These are phyloP conservation scores for Tilletia horrida DNA, from an alignment of 1,284 basidiomycete species.

Conservation along the genomic window DNA sequence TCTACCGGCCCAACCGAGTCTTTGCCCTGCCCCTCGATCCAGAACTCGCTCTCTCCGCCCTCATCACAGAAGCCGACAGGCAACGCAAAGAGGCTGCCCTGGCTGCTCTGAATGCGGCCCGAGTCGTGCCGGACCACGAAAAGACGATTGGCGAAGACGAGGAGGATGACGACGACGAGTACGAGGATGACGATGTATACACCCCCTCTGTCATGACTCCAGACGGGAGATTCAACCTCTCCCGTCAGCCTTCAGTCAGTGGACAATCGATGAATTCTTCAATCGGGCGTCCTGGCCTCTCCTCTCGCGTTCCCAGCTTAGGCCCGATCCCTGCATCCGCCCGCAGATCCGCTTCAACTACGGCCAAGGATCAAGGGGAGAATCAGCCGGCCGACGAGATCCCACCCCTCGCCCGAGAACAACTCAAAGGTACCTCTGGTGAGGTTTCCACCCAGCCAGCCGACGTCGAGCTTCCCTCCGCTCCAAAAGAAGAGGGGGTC, in stretches of 20 bases:
- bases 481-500: constrained; percentile 19
- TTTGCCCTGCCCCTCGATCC: constrained; percentile 37
- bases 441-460: not conserved
- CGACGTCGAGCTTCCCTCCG: constrained; percentile 28
- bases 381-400: not conserved
- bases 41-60: constrained; percentile 28
- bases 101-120: not conserved
- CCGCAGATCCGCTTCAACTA: constrained; percentile 30
- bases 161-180: constrained; percentile 29
- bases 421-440: constrained; percentile 4
- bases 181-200: constrained; percentile 28
- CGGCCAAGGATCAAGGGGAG: constrained; percentile 27
- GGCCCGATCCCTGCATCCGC: constrained; percentile 24
- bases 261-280: not conserved
- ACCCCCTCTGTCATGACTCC: constrained; percentile 32
- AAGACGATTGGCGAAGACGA: not conserved
- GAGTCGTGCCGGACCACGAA: not conserved
- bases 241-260: constrained; percentile 1
- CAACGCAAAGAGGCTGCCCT: constrained; percentile 21
- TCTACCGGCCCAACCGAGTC: constrained; percentile 41
- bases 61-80: constrained; percentile 22
- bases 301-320: constrained; percentile 28
- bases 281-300: constrained; percentile 25
- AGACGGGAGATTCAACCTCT: constrained; percentile 6
- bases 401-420: not conserved